Conservation (phyloP, 495 filamentous ascomycete species). For the Durotheca rogersii region DNA sequence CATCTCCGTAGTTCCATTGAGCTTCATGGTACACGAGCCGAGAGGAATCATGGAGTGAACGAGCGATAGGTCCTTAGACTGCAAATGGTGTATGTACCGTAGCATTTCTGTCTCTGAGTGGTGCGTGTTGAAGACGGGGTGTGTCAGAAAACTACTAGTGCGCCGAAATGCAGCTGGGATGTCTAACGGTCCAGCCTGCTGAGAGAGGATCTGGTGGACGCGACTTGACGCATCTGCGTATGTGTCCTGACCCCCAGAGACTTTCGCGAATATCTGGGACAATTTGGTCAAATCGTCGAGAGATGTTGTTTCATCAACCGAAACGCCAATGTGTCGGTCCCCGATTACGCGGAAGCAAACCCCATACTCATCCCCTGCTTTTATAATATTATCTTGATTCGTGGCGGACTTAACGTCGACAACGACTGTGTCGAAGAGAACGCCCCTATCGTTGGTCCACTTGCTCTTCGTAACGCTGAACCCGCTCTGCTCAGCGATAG, state of each 20-base stretch:
- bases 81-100: constrained; percentile 90
- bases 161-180: constrained; percentile 66
- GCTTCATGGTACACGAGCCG: constrained; percentile 99
- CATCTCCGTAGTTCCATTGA: constrained; percentile 96
- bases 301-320: constrained; percentile 45
- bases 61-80: constrained; percentile 93
- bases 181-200: constrained; percentile 48
- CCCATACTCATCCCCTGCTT: constrained; percentile 14
- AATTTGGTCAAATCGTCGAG: constrained; percentile 32
- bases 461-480: constrained; percentile 60
- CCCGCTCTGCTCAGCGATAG: constrained; percentile 64
- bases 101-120: constrained; percentile 96
- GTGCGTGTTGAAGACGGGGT: constrained; percentile 95
- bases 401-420: constrained; percentile 53
- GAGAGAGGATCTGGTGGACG: constrained; percentile 38
- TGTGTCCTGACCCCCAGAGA: constrained; percentile 31
- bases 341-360: constrained; percentile 34
- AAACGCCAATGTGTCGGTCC: constrained; percentile 37
- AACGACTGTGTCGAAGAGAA: constrained; percentile 79
- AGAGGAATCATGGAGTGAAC: constrained; percentile 98
- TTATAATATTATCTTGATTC: constrained; percentile 3
- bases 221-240: constrained; percentile 38
- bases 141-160: constrained; percentile 75
- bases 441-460: constrained; percentile 54
- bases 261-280: constrained; percentile 29